Evolutionary conservation across 2,329 filamentous ascomycete species (phyloP), one percentile per base, ranked within the genome.

Genomic region (Penicillium aurantiogriseum): DNA sequence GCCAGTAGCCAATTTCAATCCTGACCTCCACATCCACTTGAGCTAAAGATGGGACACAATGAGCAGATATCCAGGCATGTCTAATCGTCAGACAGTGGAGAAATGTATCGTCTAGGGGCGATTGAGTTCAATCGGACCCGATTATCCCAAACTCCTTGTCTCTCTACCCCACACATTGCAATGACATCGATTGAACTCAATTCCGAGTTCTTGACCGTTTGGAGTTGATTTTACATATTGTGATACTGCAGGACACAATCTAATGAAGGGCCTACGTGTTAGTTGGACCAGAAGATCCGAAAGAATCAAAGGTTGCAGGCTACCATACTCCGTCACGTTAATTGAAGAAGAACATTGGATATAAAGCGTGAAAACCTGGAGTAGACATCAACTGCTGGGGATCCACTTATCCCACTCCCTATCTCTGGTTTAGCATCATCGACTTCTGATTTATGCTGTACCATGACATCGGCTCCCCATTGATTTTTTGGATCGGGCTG

Each of bases 121-220:
- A 50, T 51, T 43, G 36, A 43, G 38, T 27, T 43, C 8, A 29
- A 39, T 11, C 7, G 7, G 7, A 25, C 9, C 13, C 4, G 2
- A 51, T 31, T 17, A 19, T 33, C 19, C 35, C 35, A 25, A 54
- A 19, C 43, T 54, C 25, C 5, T 40, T 13, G n/a, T 33, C 19
- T 54, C 17, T 54, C 17, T 54, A 36, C 52, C 45, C 52, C 46
- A 51, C 38, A 43, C 4, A 55, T 35, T 21, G n/a, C 21, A 8
- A 54, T 50, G 52, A 50, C 45, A 54, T 54, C 52, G 29, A 40
- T 45, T 39, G 27, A 54, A 54, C 43, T 31, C 35, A 49, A 49
- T 49, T 39, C 25, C 9, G 9, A 17, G n/a, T 35, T 10, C 39
- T 35, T 19, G 39, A 21, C 19, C 8, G 27, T 11, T 35, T n/a